Base-by-base conservation (phyloP, 163 green algal species). In the Volvox carteri region DNA sequence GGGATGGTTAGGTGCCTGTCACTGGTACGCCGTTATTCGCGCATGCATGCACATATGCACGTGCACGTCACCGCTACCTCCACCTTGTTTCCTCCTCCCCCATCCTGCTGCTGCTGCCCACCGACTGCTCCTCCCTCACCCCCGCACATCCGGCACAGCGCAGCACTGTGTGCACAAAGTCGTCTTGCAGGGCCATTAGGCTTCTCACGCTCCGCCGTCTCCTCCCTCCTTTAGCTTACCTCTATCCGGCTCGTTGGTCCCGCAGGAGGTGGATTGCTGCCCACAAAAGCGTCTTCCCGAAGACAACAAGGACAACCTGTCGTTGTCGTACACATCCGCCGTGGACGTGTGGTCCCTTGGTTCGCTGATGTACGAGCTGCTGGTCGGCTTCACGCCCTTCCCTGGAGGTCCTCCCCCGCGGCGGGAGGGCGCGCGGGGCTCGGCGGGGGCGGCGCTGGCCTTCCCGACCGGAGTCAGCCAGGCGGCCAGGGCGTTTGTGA, bases 281-380 rank as follows among this genome's bases (percentile, higher is more conserved):
- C 79, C 79, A 4, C 79, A 65, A 0, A 87, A 87, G 42, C 60
- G 62, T n/a, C 21, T 21, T 11, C 79, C 79, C 42, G 42, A 67
- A 46, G 79, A 87, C 62, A 78, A 78, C 79, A 87, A 87, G 62
- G 62, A 65, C 60, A 78, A 67, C 41, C 6, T 44, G 37, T 21
- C 39, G 50, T 39, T 87, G 60, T 46, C 62, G 42, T 87, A 87
- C 79, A 41, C 42, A 33, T 1, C 67, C 1, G 77, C 76, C 30
- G 78, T 78, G 78, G 87, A 91, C 70, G 65, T 80, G 2, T 91
- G 87, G 87, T 77, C 41, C 44, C 33, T 91, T 33, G 87, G 87
- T 5, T 60, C 62, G 33, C 54, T 78, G 2, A 39, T 68, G 62
- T 96, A 96, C 70, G 93, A 96, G 89, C 77, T 95, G 74, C 67